These are phyloP conservation scores for Arctium lappa DNA, from an alignment of 129 eudicot species.

Conservation along the genomic window DNA sequence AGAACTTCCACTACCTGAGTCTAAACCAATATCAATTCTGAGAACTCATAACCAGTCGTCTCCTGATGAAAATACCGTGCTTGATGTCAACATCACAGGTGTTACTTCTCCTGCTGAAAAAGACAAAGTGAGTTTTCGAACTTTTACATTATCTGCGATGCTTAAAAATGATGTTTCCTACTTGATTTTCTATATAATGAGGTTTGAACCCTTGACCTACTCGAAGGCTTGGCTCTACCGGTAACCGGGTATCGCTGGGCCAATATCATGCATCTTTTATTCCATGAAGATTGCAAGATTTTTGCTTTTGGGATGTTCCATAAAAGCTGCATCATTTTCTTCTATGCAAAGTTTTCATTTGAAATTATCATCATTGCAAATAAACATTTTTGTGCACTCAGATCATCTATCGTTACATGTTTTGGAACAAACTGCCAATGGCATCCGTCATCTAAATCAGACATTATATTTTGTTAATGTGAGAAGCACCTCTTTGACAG, in stretches of 20 bases:
- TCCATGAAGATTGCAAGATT: too few relatives aligned
- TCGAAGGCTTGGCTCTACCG: not conserved
- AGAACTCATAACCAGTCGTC: slow-evolving; percentile 19
- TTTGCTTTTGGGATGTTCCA: too few relatives aligned
- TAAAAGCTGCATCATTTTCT: too few relatives aligned
- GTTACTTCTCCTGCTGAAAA: slow-evolving; percentile 9
- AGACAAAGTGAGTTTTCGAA: slow-evolving; percentile 36
- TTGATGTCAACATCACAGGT: not conserved
- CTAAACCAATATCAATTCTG: not conserved
- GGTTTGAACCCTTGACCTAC: not conserved
- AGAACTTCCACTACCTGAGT: slow-evolving; percentile 2
- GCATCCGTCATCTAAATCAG: not conserved
- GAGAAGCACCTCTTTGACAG: slow-evolving; percentile 24
- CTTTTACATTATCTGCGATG: not conserved
- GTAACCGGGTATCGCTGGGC: too few relatives aligned
- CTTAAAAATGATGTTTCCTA: not conserved
- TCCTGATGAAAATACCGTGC: not conserved
- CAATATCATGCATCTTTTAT: too few relatives aligned
- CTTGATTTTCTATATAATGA: not conserved
- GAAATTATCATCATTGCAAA: too few relatives aligned
- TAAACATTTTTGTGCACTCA: not conserved
- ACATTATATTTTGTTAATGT: not conserved
- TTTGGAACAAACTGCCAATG: not conserved
- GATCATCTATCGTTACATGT: not conserved
- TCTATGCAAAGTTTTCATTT: too few relatives aligned